Percentiles rank a stretch among this genome's conserved stretches.
Evolutionary conservation across 805 yeast species (phyloP).

Genomic region (Yamadazyma sp.): DNA sequence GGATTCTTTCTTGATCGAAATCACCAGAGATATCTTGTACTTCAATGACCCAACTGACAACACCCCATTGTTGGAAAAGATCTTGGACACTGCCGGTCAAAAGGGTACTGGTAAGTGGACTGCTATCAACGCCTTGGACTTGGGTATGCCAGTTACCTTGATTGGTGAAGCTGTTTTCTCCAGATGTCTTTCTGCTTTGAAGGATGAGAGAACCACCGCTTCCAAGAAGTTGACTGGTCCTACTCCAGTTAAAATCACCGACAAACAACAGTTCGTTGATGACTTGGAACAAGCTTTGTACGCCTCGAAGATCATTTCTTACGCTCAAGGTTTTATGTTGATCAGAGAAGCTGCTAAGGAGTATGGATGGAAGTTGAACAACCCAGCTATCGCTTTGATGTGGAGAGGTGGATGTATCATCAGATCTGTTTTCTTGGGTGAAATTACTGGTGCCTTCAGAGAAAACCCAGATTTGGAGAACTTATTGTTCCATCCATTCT

Average conservation of each 20-base stretch:
- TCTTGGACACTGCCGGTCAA: constrained; percentile 96
- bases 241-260: constrained; percentile 52
- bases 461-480: constrained; percentile 91
- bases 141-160: constrained; percentile 97
- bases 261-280: constrained; percentile 82
- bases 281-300: constrained; percentile 96
- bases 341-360: constrained; percentile 97
- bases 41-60: constrained; percentile 85
- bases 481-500: constrained; percentile 94
- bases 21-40: constrained; percentile 91
- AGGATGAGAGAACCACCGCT: constrained; percentile 87
- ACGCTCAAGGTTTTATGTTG: constrained; percentile 99
- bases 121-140: constrained; percentile 94
- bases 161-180: constrained; percentile 99
- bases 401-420: constrained; percentile 99
- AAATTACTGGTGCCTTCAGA: constrained; percentile 95
- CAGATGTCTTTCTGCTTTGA: constrained; percentile 91
- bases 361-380: constrained; percentile 95
- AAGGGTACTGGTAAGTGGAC: constrained; percentile 99
- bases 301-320: constrained; percentile 97
- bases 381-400: constrained; percentile 98
- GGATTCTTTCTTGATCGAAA: constrained; percentile 95
- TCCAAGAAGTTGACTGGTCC: constrained; percentile 82
- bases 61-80: constrained; percentile 92
- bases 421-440: constrained; percentile 97